phyloP scores from a whole-genome alignment of 2,329 filamentous ascomycete genomes.

The Nothopassalora personata region DNA sequence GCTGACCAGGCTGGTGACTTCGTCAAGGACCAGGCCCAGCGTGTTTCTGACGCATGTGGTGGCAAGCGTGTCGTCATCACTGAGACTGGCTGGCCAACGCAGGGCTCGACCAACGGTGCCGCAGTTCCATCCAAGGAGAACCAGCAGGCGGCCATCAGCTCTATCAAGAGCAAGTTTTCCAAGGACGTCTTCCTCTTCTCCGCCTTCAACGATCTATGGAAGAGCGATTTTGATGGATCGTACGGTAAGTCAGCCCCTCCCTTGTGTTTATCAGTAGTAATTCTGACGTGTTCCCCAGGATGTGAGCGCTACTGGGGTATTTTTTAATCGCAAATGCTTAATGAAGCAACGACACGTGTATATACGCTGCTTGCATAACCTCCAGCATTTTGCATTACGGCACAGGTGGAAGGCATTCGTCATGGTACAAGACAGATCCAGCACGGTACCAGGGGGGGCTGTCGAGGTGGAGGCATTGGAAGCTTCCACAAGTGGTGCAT shows the following conservation, averaged over 20 bases:
- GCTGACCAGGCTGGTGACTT: constrained; percentile 63
- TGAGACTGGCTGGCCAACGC: constrained; percentile 78
- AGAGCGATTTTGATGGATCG: constrained; percentile 48
- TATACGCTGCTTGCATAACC: neutral
- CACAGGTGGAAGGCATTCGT: neutral
- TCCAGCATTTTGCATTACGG: neutral
- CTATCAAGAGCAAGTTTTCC: constrained; percentile 57
- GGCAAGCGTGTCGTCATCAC: constrained; percentile 66
- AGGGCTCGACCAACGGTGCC: constrained; percentile 58
- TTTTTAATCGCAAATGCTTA: neutral
- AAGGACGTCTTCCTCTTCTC: constrained; percentile 66
- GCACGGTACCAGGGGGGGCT: neutral
- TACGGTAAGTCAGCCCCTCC: constrained; percentile 44
- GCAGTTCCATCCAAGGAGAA: constrained; percentile 66
- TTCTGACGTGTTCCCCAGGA: constrained; percentile 24
- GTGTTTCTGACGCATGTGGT: constrained; percentile 45
- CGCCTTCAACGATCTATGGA: constrained; percentile 77
- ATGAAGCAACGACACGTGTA: neutral
- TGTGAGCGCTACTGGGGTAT: constrained; percentile 70
- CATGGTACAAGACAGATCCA: neutral
- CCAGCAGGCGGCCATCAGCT: constrained; percentile 60
- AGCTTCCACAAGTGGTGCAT: neutral
- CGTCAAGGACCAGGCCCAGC: constrained; percentile 52
- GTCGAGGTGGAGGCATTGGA: neutral
- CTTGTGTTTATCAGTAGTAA: constrained; percentile 18